Evolutionary conservation across 2,329 filamentous ascomycete genomes (phyloP), one percentile per base, ranked within the genome.

Genomic region (Hortaea sp.): DNA sequence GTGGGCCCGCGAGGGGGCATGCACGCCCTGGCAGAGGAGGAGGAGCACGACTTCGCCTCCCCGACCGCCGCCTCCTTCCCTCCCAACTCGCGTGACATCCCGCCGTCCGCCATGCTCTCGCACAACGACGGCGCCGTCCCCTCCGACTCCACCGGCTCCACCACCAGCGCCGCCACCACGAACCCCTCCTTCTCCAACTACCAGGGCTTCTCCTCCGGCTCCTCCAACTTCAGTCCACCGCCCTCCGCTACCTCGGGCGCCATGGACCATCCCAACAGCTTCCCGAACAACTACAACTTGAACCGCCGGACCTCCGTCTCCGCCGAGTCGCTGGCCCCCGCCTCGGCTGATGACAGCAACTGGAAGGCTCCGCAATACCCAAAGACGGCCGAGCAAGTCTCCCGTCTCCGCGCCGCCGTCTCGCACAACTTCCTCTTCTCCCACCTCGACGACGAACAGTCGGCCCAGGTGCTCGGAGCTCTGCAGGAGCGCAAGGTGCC

Each of bases 401-500:
- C 75, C 12, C 83, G 92, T 46, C 76, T 98, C 50, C 84, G 84
- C 66, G 77, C 74, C 32, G 85, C 92, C 32, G 92, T 98, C 49
- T 78, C 84, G 49, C 80, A 81, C 63, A 97, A 97, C 69, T 95
- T 97, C 63, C 74, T 98, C 51, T 97, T 97, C 69, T 87, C 82
- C 53, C 88, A 95, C 63, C 77, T 97, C 35, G 92, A 97, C 55
- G 92, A 97, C 56, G 92, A 97, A 57, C 89, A 95, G 67, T 86
- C 83, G 54, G 71, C 76, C 43, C 88, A 92, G 58, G 88, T 97
- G 39, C 76, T 98, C 9, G 87, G 88, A 42, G 92, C 92, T 3
- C 73, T 98, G 56, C 82, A 94, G 50, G 92, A 98, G 69, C 97
- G 97, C 68, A 85, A 87, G 5, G 94, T 97, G 58, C 92, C 92